phyloP scores from a whole-genome alignment of 768 basidiomycete species.

The Collybia mongolica region DNA sequence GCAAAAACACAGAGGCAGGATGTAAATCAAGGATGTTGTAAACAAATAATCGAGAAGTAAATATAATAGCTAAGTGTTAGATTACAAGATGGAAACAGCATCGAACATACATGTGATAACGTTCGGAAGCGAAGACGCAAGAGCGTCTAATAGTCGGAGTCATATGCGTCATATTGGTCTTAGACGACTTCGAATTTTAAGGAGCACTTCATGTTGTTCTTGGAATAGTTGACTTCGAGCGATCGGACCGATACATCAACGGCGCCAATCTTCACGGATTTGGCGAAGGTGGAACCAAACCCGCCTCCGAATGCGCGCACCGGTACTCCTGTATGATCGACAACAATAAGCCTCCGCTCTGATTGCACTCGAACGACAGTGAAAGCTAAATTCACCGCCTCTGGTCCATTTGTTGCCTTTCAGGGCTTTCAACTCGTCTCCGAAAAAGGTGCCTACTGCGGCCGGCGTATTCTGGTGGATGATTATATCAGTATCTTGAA shows the following conservation, averaged over 20 bases:
- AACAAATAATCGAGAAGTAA: too few relatives aligned
- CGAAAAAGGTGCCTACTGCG: conserved; percentile 29
- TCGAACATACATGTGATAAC: too few relatives aligned
- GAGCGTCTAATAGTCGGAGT: neutral
- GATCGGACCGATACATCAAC: conserved; percentile 28
- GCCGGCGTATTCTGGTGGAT: conserved; percentile 11
- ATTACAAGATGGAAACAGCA: too few relatives aligned
- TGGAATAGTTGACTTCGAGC: conserved; percentile 37
- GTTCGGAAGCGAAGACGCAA: too few relatives aligned
- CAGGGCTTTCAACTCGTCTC: conserved; percentile 31
- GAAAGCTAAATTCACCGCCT: conserved; percentile 22
- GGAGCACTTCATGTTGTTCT: conserved; percentile 39
- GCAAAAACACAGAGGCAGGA: too few relatives aligned
- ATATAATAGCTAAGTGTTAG: too few relatives aligned
- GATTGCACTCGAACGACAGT: too few relatives aligned
- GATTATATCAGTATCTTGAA: neutral
- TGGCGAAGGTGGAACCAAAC: conserved; percentile 25
- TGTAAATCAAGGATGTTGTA: too few relatives aligned
- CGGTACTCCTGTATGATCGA: conserved; percentile 10
- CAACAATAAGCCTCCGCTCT: too few relatives aligned
- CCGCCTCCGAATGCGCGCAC: conserved; percentile 7
- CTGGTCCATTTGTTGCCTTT: conserved; percentile 34
- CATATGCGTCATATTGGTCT: conserved; percentile 5
- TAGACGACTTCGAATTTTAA: conserved; percentile 34
- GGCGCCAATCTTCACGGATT: conserved; percentile 33